Evolutionary conservation across 2,329 filamentous ascomycete genomes (phyloP).

Genomic region (Cercospora sojina): DNA sequence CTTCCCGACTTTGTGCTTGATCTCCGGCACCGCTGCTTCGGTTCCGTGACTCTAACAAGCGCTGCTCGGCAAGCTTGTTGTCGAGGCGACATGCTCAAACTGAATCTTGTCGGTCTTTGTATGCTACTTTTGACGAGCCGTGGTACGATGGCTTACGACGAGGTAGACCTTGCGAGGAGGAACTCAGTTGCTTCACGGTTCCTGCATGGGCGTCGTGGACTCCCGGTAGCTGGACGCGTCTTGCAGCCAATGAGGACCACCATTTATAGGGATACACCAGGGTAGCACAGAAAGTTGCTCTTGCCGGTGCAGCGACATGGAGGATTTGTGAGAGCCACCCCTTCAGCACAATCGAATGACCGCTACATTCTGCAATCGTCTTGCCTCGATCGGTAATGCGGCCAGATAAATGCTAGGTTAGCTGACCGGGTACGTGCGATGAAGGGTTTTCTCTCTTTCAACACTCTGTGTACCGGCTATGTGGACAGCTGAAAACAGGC

Average conservation of each 20-base stretch:
- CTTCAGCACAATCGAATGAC: not conserved
- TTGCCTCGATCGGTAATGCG: not conserved
- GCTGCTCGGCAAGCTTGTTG: not conserved
- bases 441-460: not conserved
- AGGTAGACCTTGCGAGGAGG: not conserved
- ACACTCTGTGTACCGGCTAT: not conserved
- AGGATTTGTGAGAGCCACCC: not conserved
- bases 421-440: not conserved
- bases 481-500: not conserved
- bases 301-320: not conserved
- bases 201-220: conserved; percentile 5
- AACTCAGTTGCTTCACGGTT: not conserved
- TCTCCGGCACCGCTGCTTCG: not conserved
- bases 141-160: not conserved
- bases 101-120: not conserved
- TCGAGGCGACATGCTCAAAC: not conserved
- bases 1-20: not conserved
- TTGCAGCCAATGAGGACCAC: not conserved
- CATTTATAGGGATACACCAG: not conserved
- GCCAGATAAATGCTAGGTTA: not conserved
- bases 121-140: not conserved
- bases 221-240: not conserved
- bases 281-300: not conserved
- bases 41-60: not conserved
- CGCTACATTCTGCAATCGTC: not conserved